Evolutionary conservation across 1,284 basidiomycete species (phyloP).

Genomic region (Ganoderma multipileum): DNA sequence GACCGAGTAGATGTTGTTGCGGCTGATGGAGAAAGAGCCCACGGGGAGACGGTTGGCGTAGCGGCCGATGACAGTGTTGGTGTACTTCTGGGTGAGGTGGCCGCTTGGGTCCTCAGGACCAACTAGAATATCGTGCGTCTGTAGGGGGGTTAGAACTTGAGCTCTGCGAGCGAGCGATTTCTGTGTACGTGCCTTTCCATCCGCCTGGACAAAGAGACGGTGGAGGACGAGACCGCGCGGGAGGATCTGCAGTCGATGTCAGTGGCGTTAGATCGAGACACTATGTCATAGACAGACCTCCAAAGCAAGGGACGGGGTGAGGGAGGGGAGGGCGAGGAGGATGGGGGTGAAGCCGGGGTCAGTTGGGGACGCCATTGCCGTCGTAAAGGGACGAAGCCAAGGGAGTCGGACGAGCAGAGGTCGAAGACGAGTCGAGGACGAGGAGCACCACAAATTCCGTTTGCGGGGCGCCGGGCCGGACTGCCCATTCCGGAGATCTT

Average conservation of each 20-base stretch:
- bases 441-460: not conserved
- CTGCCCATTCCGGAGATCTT: conserved; percentile 3
- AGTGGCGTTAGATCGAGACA: conserved; percentile 17
- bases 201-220: conserved; percentile 65
- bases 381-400: conserved; percentile 4
- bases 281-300: conserved; percentile 49
- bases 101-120: conserved; percentile 70
- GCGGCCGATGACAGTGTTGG: conserved; percentile 74
- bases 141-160: conserved; percentile 41
- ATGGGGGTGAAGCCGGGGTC: conserved; percentile 55
- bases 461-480: not conserved
- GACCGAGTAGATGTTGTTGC: conserved; percentile 56
- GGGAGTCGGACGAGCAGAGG: not conserved
- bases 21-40: conserved; percentile 57
- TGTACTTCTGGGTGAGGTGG: conserved; percentile 69
- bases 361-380: conserved; percentile 39
- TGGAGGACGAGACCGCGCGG: conserved; percentile 74
- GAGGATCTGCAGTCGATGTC: conserved; percentile 52
- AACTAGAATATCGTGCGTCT: conserved; percentile 79
- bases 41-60: conserved; percentile 77
- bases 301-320: conserved; percentile 62
- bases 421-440: not conserved
- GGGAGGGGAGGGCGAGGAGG: conserved; percentile 57
- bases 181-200: conserved; percentile 58
- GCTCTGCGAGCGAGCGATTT: not conserved